Base-by-base conservation (phyloP, 352 stramenopile species). In the Phytophthora capsici region DNA sequence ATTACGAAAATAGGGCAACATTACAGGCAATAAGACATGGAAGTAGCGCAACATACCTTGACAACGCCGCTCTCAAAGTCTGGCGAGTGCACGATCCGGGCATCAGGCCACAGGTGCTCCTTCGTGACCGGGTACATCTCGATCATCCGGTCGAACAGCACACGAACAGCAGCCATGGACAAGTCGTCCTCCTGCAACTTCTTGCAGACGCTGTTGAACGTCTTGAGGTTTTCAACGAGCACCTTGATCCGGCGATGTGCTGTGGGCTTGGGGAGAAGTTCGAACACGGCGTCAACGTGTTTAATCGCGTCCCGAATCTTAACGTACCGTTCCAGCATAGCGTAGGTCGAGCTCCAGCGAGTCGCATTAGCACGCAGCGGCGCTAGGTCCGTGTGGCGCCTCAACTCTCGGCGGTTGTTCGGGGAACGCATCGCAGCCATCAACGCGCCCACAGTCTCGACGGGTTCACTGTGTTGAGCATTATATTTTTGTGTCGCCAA, bases 361-460 rank as follows among this genome's bases (percentile, higher is more conserved):
- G 53, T 37, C 19, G 32, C 8, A 38, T 6, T 38, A 5, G 30
- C 19, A 2, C 41, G 26, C 2, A 61, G 28, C 10, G 53, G 53
- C 6, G 26, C 9, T 3, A 60, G 23, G 16, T 5, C 6, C 17
- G 53, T 61, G 19, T 62, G 23, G 1, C n/a, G 19, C 1, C 20
- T 19, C 2, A 62, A 43, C 30, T 46, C 43, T 6, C 20, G 19
- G 23, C 54, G 30, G n/a, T 54, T 54, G 2, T 53, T 62, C 14
- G 12, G 2, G 1, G 41, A 36, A 10, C 43, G 41, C 1, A 62
- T 20, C 3, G 28, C 13, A 6, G 13, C 8, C 43, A 38, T 41
- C 2, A 62, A 32, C 14, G 10, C 32, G 19, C 3, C 26, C 7
- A 54, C 32, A 1, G 28, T 16, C 13, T 3, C 44, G 5, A 48